phyloP scores from a whole-genome alignment of 2,329 filamentous ascomycete genomes.

The Botrytis squamosa region DNA sequence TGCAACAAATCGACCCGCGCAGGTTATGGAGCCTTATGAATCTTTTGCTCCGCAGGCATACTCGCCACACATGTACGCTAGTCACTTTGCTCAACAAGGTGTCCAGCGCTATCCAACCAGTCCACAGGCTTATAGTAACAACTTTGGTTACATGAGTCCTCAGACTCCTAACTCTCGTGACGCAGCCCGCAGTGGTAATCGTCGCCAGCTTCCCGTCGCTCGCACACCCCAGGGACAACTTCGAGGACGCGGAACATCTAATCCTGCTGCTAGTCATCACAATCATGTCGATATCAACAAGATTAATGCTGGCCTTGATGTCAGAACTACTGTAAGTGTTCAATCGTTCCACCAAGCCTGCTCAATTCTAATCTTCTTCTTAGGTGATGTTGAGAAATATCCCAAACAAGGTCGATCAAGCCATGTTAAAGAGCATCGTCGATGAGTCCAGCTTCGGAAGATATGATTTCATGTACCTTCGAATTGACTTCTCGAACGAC shows the following conservation, averaged over 20 bases:
- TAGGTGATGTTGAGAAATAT: constrained; percentile 95
- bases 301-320: constrained; percentile 66
- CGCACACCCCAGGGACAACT: constrained; percentile 38
- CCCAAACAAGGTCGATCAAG: constrained; percentile 81
- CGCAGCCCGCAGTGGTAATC: constrained; percentile 23
- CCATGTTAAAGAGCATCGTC: constrained; percentile 74
- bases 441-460: constrained; percentile 76
- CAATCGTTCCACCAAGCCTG: background rate
- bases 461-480: constrained; percentile 93
- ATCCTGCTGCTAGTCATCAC: constrained; percentile 50
- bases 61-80: constrained; percentile 5
- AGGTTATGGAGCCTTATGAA: constrained; percentile 7
- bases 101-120: constrained; percentile 2
- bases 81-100: constrained; percentile 8
- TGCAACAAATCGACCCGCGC: constrained; percentile 8
- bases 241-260: constrained; percentile 44
- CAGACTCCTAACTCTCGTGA: constrained; percentile 25
- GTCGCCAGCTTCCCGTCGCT: constrained; percentile 43
- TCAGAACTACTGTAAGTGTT: constrained; percentile 67
- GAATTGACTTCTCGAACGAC: constrained; percentile 82
- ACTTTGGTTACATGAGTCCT: constrained; percentile 16
- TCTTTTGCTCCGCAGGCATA: background rate
- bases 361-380: constrained; percentile 21
- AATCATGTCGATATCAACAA: constrained; percentile 61
- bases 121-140: constrained; percentile 8